Percentiles rank a stretch among this genome's conserved stretches.
These are phyloP conservation scores for Aureobasidium sp. DNA, from an alignment of 2,329 filamentous ascomycete species.

Conservation along the genomic window DNA sequence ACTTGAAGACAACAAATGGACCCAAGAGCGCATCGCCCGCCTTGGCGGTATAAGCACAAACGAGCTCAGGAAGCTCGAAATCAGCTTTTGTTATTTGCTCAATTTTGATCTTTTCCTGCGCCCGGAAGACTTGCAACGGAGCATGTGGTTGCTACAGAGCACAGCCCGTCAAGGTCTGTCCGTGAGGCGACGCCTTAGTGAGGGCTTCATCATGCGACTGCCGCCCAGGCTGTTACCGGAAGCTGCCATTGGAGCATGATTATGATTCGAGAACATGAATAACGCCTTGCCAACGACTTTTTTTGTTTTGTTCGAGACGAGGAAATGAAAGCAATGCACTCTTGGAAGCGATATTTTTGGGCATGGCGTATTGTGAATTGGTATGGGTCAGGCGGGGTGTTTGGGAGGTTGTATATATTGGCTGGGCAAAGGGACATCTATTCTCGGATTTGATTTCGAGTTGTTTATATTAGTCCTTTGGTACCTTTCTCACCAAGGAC, in stretches of 20 bases:
- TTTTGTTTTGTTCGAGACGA: not conserved
- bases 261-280: not conserved
- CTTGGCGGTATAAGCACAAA: slow-evolving; percentile 80
- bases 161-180: slow-evolving; percentile 26
- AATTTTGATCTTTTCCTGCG: slow-evolving; percentile 62
- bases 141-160: slow-evolving; percentile 31
- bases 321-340: no score
- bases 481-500: not conserved
- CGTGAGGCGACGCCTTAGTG: slow-evolving; percentile 22
- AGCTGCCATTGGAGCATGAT: slow-evolving; percentile 10
- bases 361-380: no score
- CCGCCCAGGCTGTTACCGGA: slow-evolving; percentile 20
- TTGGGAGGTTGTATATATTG: slow-evolving; percentile 11
- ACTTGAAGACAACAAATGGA: slow-evolving; percentile 84
- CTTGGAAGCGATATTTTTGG: no score
- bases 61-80: slow-evolving; percentile 78
- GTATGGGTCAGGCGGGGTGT: not conserved
- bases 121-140: slow-evolving; percentile 26
- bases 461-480: not conserved
- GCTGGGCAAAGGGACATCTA: slow-evolving; percentile 2
- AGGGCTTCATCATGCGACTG: slow-evolving; percentile 28
- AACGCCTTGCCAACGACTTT: not conserved
- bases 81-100: slow-evolving; percentile 62
- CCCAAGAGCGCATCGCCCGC: slow-evolving; percentile 73
- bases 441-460: not conserved